These are phyloP conservation scores for Aspergillus uvarum DNA, from an alignment of 2,329 filamentous ascomycete genomes.

Conservation along the genomic window DNA sequence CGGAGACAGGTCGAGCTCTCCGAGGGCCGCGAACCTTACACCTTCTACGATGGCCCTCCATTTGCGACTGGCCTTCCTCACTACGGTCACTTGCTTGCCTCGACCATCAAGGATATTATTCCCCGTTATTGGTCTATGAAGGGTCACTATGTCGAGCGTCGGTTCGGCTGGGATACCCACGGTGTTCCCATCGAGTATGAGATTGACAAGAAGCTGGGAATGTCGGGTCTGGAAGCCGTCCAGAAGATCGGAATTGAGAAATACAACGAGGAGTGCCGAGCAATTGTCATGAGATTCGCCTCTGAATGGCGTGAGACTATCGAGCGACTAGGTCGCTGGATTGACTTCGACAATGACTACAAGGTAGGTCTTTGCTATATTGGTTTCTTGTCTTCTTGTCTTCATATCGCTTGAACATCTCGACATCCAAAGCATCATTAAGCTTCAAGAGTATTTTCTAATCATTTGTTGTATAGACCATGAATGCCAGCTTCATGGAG, in stretches of 20 bases:
- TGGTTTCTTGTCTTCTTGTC: not conserved
- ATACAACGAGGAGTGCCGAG: conserved; percentile 88
- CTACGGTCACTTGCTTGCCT: conserved; percentile 78
- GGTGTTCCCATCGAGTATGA: conserved; percentile 94
- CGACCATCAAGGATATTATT: conserved; percentile 96
- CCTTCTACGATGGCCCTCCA: conserved; percentile 88
- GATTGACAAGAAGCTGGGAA: conserved; percentile 93
- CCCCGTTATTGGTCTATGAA: conserved; percentile 98
- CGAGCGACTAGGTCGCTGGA: conserved; percentile 88
- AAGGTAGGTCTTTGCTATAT: conserved; percentile 57
- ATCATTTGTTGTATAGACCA: conserved; percentile 60
- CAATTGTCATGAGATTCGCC: conserved; percentile 90
- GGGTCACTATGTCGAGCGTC: conserved; percentile 84
- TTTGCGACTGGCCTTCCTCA: conserved; percentile 71
- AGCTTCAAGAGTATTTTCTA: not conserved
- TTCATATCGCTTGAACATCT: not conserved
- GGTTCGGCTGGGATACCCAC: conserved; percentile 95
- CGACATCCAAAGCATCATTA: too few species aligned
- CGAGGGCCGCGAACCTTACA: conserved; percentile 77
- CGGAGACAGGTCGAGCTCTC: conserved; percentile 84
- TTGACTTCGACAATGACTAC: conserved; percentile 97
- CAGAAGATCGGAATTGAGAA: conserved; percentile 79
- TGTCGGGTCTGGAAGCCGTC: conserved; percentile 84
- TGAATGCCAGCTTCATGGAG: conserved; percentile 96
- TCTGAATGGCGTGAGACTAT: conserved; percentile 85